Evolutionary conservation across 1,139 yeast genomes (phyloP).

Genomic region (Saccharomyces hybrid): DNA sequence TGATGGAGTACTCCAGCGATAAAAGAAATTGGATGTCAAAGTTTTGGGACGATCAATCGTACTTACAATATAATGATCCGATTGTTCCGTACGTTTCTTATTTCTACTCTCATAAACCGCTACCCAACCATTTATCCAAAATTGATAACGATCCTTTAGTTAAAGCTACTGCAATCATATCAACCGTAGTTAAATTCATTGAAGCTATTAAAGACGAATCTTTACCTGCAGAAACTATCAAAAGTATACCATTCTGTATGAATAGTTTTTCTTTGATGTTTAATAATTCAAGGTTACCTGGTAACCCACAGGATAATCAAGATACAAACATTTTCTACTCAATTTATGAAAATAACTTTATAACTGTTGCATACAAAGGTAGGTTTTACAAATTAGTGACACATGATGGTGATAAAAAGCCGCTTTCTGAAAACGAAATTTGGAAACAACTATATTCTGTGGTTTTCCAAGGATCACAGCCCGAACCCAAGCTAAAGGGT

Average conservation of each 20-base stretch:
- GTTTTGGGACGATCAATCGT: slow-evolving; percentile 94
- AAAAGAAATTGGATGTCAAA: slow-evolving; percentile 82
- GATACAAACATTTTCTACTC: slow-evolving; percentile 45
- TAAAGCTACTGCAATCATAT: slow-evolving; percentile 61
- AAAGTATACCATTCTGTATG: slow-evolving; percentile 84
- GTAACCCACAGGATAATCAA: slow-evolving; percentile 40
- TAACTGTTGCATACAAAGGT: slow-evolving; percentile 67
- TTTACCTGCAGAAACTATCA: slow-evolving; percentile 69
- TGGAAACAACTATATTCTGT: slow-evolving; percentile 58
- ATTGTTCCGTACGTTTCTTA: slow-evolving; percentile 90
- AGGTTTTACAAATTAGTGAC: slow-evolving; percentile 77
- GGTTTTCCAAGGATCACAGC: slow-evolving; percentile 30
- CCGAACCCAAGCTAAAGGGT: slow-evolving; percentile 35
- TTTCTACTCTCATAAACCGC: slow-evolving; percentile 76
- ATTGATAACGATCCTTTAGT: slow-evolving; percentile 64
- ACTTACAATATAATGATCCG: slow-evolving; percentile 85
- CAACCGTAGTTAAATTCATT: slow-evolving; percentile 49
- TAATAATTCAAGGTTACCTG: slow-evolving; percentile 79
- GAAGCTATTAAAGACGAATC: slow-evolving; percentile 49
- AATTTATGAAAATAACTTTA: slow-evolving; percentile 55
- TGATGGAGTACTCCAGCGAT: slow-evolving; percentile 50
- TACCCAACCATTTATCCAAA: slow-evolving; percentile 37
- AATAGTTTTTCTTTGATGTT: slow-evolving; percentile 88
- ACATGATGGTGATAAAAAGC: slow-evolving; percentile 45
- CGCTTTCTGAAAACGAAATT: slow-evolving; percentile 52